A percentile compares a stretch with the other conserved stretches of the same genome.
These are phyloP conservation scores for Xylariaceae sp. DNA, from an alignment of 2,329 filamentous ascomycete species.

Conservation along the genomic window DNA sequence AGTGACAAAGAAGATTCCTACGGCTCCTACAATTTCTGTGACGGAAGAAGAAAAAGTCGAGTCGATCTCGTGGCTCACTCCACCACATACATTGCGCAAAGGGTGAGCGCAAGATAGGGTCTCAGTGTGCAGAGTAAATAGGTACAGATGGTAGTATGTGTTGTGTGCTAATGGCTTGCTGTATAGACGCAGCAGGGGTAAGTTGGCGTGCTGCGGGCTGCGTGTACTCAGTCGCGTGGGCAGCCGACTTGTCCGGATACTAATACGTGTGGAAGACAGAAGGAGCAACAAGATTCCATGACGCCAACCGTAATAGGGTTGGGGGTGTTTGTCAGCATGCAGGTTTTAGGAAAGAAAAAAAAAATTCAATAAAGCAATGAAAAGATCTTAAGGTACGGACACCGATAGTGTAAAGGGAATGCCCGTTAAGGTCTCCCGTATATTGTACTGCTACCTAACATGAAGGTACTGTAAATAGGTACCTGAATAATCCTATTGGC, in stretches of 20 bases:
- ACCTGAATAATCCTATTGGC: not conserved
- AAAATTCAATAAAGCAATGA: no score
- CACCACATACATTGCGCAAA: constrained; percentile 9
- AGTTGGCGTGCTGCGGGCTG: constrained; percentile 17
- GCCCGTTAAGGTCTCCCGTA: no score
- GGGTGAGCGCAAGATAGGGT: not conserved
- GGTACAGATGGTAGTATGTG: not conserved
- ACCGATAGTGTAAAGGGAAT: no score
- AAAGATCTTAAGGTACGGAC: not conserved
- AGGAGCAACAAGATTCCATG: no score
- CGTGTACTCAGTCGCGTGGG: constrained; percentile 23
- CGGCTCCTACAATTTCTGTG: constrained; percentile 4
- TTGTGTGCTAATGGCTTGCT: not conserved
- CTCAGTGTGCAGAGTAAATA: constrained; percentile 2
- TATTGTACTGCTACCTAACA: not conserved
- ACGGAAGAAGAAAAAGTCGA: not conserved
- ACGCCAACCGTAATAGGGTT: constrained; percentile 17
- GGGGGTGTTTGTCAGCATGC: constrained; percentile 27
- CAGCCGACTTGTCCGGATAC: constrained; percentile 20
- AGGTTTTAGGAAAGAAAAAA: constrained; percentile 8
- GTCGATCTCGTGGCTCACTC: constrained; percentile 25
- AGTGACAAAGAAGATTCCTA: no score
- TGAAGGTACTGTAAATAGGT: not conserved
- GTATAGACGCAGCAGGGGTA: constrained; percentile 16
- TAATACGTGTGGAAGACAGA: not conserved